Evolutionary conservation across 116 monocot species (phyloP).

Genomic region (Iris pallida): DNA sequence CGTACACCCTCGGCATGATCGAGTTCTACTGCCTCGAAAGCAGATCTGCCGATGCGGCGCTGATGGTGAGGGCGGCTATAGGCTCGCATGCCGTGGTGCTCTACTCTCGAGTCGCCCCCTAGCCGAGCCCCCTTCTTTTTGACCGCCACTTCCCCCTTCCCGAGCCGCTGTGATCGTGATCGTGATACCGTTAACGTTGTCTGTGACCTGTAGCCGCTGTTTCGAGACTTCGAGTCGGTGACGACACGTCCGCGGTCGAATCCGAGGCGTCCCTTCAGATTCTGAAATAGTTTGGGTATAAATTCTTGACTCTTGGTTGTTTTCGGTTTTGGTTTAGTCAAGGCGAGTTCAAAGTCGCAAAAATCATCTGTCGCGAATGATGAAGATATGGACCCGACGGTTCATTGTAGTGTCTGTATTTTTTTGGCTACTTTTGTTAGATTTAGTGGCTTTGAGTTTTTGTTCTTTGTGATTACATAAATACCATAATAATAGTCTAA

Average conservation of each 20-base stretch:
- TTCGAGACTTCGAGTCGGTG: too few species aligned
- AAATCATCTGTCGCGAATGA: conserved; percentile 55
- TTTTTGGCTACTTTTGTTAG: neutral
- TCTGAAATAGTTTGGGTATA: too few species aligned
- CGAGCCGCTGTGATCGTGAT: too few species aligned
- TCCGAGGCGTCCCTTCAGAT: too few species aligned
- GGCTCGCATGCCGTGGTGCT: neutral
- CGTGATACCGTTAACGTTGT: too few species aligned
- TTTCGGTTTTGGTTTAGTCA: too few species aligned
- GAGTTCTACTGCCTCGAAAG: neutral
- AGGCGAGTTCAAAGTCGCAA: conserved; percentile 25
- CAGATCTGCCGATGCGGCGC: neutral
- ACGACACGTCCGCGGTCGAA: too few species aligned
- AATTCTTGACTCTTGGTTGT: too few species aligned
- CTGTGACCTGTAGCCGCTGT: too few species aligned
- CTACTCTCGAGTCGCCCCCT: neutral
- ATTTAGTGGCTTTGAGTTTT: neutral
- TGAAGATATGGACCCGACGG: conserved; percentile 93
- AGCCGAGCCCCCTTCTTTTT: too few species aligned
- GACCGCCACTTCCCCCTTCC: too few species aligned
- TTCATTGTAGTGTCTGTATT: conserved; percentile 10
- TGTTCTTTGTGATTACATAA: conserved; percentile 37
- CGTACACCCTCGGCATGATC: conserved; percentile 56
- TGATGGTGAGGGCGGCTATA: neutral
- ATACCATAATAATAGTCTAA: conserved; percentile 88